Evolutionary conservation across 1,284 basidiomycete species (phyloP).

Genomic region (Phenoliferia sp.): DNA sequence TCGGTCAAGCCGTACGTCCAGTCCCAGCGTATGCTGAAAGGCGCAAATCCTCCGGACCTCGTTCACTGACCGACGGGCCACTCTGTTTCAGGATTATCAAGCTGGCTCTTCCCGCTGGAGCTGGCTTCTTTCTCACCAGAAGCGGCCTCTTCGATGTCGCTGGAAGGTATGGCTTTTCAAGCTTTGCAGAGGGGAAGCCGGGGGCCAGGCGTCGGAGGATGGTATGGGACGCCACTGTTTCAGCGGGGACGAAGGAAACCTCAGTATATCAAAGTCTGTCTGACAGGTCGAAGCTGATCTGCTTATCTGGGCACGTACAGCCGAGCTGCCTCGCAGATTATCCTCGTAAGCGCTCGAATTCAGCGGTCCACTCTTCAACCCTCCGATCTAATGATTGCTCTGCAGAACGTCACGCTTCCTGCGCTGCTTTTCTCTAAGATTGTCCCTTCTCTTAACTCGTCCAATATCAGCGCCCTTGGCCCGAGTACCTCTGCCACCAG

Average conservation of each 20-base stretch:
- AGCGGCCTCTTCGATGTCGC: constrained; percentile 10
- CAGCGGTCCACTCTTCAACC: no score
- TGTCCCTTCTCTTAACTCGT: constrained; percentile 61
- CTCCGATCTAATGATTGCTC: no score
- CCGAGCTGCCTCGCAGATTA: not conserved
- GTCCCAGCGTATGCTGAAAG: no score
- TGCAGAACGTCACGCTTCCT: constrained; percentile 61
- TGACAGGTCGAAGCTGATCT: no score
- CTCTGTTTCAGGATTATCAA: not conserved
- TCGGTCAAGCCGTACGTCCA: constrained; percentile 13
- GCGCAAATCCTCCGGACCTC: no score
- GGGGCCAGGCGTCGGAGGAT: not conserved
- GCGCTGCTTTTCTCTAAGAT: constrained; percentile 72
- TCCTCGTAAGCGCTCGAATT: not conserved
- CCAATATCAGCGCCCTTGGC: constrained; percentile 63
- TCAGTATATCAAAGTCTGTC: no score
- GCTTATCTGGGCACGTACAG: no score
- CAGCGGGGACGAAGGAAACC: no score
- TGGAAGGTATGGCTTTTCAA: constrained; percentile 1
- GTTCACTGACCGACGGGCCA: not conserved
- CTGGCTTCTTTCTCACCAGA: constrained; percentile 13
- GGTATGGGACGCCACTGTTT: no score
- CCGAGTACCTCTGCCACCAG: constrained; percentile 18
- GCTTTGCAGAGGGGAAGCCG: not conserved
- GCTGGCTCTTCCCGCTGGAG: constrained; percentile 2